Evolutionary conservation across 257 asterid species (phyloP).

Genomic region (Primulina eburnea): DNA sequence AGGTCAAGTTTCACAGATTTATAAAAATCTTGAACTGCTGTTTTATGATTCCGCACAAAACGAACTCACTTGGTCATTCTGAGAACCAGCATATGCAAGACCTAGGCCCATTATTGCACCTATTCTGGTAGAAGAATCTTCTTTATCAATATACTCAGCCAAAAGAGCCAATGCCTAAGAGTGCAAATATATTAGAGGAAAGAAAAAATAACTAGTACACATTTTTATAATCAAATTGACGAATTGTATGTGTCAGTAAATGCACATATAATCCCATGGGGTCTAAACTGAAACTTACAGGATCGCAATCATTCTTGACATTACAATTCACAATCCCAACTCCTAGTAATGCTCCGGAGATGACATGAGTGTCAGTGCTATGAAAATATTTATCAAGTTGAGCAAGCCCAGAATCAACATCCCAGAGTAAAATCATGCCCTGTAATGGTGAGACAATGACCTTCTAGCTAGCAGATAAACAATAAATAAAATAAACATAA

Average conservation of each 20-base stretch:
- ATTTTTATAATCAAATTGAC: not conserved
- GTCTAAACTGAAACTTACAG: constrained; percentile 49
- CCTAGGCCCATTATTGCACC: constrained; percentile 99
- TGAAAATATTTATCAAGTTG: constrained; percentile 94
- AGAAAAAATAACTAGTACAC: constrained; percentile 14
- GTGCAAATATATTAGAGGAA: constrained; percentile 19
- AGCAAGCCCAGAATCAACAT: constrained; percentile 90
- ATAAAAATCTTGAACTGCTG: not conserved
- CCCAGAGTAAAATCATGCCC: constrained; percentile 99
- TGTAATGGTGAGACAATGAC: constrained; percentile 28
- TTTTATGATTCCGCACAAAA: constrained; percentile 4
- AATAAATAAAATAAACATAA: not conserved
- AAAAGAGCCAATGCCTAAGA: constrained; percentile 88
- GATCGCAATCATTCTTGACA: constrained; percentile 82
- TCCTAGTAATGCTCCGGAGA: constrained; percentile 85
- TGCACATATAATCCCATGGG: not conserved
- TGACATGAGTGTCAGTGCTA: constrained; percentile 66
- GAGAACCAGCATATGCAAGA: constrained; percentile 96
- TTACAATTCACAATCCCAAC: constrained; percentile 88
- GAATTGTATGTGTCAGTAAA: not conserved
- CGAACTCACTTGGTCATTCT: constrained; percentile 64
- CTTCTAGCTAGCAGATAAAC: constrained; percentile 11
- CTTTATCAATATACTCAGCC: constrained; percentile 69
- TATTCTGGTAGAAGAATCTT: constrained; percentile 70
- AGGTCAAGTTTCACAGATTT: not conserved